These are phyloP conservation scores for Miamiensis avidus DNA, from an alignment of 169 alveolate genomes.

Conservation along the genomic window DNA sequence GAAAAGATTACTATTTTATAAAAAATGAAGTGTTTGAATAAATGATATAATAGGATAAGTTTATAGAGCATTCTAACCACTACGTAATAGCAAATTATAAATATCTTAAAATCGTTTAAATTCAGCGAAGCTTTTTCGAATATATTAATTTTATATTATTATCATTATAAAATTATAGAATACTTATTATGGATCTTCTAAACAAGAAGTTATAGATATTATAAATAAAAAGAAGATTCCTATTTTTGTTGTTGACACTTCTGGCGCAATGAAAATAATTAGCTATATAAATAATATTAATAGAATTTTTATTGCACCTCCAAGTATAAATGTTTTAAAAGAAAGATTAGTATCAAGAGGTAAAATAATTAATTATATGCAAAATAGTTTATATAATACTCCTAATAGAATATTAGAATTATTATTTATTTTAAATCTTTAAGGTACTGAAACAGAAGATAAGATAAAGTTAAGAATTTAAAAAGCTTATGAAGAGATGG, in stretches of 20 bases:
- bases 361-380: neutral
- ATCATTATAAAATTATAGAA: neutral
- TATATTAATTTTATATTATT: too few relatives aligned
- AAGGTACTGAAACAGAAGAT: neutral
- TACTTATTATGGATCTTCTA: neutral
- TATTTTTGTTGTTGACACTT: neutral
- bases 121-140: neutral
- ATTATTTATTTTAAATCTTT: too few relatives aligned
- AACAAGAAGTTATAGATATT: neutral
- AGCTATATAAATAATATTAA: too few relatives aligned
- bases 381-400: too few relatives aligned
- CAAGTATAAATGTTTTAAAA: neutral
- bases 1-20: neutral
- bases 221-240: neutral
- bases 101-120: neutral
- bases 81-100: neutral
- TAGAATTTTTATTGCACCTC: neutral
- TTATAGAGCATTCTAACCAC: neutral
- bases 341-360: neutral
- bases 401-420: too few relatives aligned
- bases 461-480: neutral
- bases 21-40: neutral
- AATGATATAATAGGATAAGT: neutral
- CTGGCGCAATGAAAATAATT: neutral
- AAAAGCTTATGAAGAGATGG: neutral